Evolutionary conservation across 768 basidiomycete species (phyloP), one percentile per base, ranked within the genome.

Genomic region (Naganishia onofrii): DNA sequence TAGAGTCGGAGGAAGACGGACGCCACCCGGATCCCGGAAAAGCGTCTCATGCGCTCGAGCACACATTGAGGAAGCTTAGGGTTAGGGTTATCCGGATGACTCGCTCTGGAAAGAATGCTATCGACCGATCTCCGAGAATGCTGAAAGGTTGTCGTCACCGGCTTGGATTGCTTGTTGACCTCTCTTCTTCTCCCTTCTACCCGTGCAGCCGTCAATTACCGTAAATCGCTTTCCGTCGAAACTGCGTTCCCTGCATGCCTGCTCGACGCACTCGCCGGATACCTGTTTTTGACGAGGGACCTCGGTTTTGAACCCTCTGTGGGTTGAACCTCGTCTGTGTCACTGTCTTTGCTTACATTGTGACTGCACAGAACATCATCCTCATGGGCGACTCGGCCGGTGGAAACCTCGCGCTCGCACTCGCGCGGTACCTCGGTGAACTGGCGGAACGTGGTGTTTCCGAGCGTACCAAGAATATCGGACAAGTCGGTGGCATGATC

Each of bases 301-400:
- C 81, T 88, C 31, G 85, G 86, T 0, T 87, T 90, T 76, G 72
- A 82, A 1, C 85, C 89, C 0, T 77, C 82, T 15, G 70, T 71
- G 48, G 54, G 70, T 38, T 63, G 29, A 12, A 3, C 19, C 29
- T 29, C 23, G 31, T 26, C 58, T 13, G 42, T 2, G 3, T 29
- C 21, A 23, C 0, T 53, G 4, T 23, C 31, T 4, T 36, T 3
- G 36, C 54, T 56, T 12, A 46, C 36, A 31, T 29, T 23, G 21
- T 19, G 5, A 29, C 36, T 21, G 10, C 21, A 42, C 38, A 70
- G 21, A 81, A 89, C 73, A 88, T 92, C 75, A 83, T 90, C 67
- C 60, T 91, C 26, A 83, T 83, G 23, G 91, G 90, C 2, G 90
- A 92, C 76, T 91, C 89, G 0, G 89, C 90, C 0, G 90, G 91